These are phyloP conservation scores for Stygiomarasmius scandens DNA, from an alignment of 1,284 basidiomycete species.

Conservation along the genomic window DNA sequence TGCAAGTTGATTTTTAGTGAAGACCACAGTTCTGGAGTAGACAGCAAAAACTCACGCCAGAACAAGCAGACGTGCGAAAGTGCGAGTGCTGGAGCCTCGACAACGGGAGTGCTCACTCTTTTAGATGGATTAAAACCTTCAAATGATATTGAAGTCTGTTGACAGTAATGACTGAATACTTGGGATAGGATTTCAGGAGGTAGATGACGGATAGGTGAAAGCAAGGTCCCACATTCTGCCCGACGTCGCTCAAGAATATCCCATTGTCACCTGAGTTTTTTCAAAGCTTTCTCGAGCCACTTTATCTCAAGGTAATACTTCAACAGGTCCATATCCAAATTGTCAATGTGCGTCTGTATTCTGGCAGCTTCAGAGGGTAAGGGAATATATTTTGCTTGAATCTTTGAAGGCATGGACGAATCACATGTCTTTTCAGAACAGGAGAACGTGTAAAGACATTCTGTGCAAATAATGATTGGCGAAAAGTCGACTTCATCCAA, in stretches of 20 bases:
- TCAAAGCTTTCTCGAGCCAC: not conserved
- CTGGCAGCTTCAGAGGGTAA: not conserved
- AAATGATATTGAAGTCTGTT: not conserved
- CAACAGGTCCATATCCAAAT: not conserved
- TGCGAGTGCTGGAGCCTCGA: not conserved
- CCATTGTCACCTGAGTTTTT: not conserved
- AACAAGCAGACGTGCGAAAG: not conserved
- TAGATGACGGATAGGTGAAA: constrained; percentile 15
- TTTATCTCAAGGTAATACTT: not conserved
- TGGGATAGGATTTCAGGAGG: constrained; percentile 14
- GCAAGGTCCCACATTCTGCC: not conserved
- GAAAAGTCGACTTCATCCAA: not conserved
- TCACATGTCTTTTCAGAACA: not conserved
- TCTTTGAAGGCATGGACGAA: not conserved
- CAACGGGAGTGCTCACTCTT: not conserved
- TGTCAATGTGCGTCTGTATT: not conserved
- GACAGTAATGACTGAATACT: constrained; percentile 9
- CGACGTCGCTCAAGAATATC: not conserved
- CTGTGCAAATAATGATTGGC: not conserved
- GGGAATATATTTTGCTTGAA: not conserved
- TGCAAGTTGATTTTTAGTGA: not conserved
- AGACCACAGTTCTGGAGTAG: not conserved
- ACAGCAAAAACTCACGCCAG: not conserved
- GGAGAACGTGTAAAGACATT: not conserved
- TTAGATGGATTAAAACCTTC: too few species aligned